Evolutionary conservation across 2,329 filamentous ascomycete genomes (phyloP).

Genomic region (Aspergillus sp.): DNA sequence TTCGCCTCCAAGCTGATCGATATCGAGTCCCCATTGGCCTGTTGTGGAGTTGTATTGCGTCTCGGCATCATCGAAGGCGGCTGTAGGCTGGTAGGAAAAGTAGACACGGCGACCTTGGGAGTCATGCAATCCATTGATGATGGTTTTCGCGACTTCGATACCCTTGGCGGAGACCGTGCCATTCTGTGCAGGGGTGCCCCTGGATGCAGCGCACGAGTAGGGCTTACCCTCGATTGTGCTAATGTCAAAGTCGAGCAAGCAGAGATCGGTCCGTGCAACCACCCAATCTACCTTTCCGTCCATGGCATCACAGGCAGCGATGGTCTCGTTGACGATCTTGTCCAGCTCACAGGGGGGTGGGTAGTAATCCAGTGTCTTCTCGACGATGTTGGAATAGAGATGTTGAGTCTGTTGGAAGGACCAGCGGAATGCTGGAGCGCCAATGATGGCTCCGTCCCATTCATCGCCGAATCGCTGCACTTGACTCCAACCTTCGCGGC

Average conservation of each 20-base stretch:
- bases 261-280: constrained; percentile 52
- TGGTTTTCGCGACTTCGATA: constrained; percentile 37
- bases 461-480: constrained; percentile 53
- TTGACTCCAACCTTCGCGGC: constrained; percentile 55
- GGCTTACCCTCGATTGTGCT: constrained; percentile 48
- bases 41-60: constrained; percentile 32
- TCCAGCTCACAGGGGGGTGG: constrained; percentile 40
- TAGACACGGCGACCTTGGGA: constrained; percentile 45
- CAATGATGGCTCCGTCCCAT: constrained; percentile 51
- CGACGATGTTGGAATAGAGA: constrained; percentile 40
- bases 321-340: constrained; percentile 53
- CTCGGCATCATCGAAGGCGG: constrained; percentile 30
- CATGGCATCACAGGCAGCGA: constrained; percentile 56
- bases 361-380: constrained; percentile 45
- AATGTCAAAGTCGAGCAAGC: constrained; percentile 50
- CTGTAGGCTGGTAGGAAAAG: constrained; percentile 36
- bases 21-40: constrained; percentile 31
- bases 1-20: constrained; percentile 41
- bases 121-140: constrained; percentile 45
- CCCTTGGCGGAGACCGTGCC: constrained; percentile 31
- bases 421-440: constrained; percentile 52
- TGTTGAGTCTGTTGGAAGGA: constrained; percentile 49
- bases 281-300: constrained; percentile 59
- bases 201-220: constrained; percentile 46
- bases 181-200: constrained; percentile 32